phyloP scores from a whole-genome alignment of 768 basidiomycete genomes.

The Kwoniella pini region DNA sequence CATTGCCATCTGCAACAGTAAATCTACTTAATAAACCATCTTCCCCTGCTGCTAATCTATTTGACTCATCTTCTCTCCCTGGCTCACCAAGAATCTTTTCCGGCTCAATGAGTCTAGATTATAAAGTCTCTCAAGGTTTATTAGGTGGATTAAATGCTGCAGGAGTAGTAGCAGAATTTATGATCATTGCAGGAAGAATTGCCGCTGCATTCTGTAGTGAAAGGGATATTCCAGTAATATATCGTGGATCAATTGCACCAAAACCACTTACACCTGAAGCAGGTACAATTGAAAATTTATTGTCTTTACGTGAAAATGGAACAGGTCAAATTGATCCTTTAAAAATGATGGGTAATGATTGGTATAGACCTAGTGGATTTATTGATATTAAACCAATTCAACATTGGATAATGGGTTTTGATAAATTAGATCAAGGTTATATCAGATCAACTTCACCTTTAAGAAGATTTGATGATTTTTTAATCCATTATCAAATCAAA shows the following conservation, averaged over 20 bases:
- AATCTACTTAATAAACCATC: slow-evolving; percentile 4
- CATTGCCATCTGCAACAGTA: slow-evolving; percentile 12
- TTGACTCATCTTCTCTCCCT: slow-evolving; percentile 8
- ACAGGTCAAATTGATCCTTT: slow-evolving; percentile 55
- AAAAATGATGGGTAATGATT: slow-evolving; percentile 41
- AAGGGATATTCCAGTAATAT: slow-evolving; percentile 64
- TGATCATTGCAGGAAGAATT: slow-evolving; percentile 75
- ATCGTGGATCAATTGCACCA: slow-evolving; percentile 58
- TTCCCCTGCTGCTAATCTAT: slow-evolving; percentile 19
- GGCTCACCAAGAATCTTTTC: slow-evolving; percentile 7
- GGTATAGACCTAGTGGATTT: slow-evolving; percentile 14
- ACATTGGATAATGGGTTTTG: slow-evolving; percentile 71
- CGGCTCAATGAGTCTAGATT: slow-evolving; percentile 6
- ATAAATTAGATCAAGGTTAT: slow-evolving; percentile 72
- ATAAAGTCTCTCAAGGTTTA: slow-evolving; percentile 1
- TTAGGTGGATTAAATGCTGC: background rate
- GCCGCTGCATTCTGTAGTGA: slow-evolving; percentile 72
- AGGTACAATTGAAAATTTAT: slow-evolving; percentile 58
- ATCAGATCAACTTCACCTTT: slow-evolving; percentile 80
- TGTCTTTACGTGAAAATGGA: slow-evolving; percentile 57
- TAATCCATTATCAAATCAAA: slow-evolving; percentile 93
- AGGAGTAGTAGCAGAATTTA: slow-evolving; percentile 69
- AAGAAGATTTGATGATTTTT: slow-evolving; percentile 76
- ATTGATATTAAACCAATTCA: slow-evolving; percentile 1
- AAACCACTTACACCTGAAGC: slow-evolving; percentile 32